Evolutionary conservation across 345 rosid species (phyloP), one percentile per base, ranked within the genome.

Genomic region (Gossypium australe): DNA sequence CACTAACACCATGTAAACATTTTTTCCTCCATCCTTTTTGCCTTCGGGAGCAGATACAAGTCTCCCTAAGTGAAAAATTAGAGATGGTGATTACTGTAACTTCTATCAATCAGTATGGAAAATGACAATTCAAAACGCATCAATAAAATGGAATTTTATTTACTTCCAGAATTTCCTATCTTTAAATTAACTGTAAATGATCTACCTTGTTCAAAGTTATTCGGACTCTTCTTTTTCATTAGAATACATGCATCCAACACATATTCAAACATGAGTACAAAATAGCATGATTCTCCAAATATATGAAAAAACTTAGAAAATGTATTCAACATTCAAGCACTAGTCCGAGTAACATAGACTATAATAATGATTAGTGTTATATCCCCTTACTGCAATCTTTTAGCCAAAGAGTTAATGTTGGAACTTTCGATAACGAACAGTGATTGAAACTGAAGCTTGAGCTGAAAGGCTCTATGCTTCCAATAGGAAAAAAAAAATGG

Each of bases 41-140:
- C 18, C 67, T 7, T 9, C 14, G 67, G 75, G 43, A 58, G 53
- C 55, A 41, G 43, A 25, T 27, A 17, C 11, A 25, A 27, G 11
- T 22, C 66, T 44, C 9, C 67, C 56, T 7, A 9, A 58, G 56
- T 20, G 12, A 18, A 41, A 72, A 55, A 44, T 0, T 41, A 58
- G 64, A 49, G 59, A 10, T 69, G 72, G 45, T 69, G 59, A 3
- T 27, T 51, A 49, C 57, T 67, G 12, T 67, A 67, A 67, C 43
- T 67, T 47, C n/a, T 20, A 67, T 20, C 29, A 67, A 67, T 20
- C n/a, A 45, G 2, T 45, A 22, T 67, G 18, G 29, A 24, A 44
- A 67, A 45, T 18, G 59, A 55, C 59, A 17, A 22, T 55, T 34
- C 41, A 34, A 55, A 55, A n/a, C 24, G n/a, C 59, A 55, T 7